These are phyloP conservation scores for Kernera saxatilis DNA, from an alignment of 345 rosid genomes.

Conservation along the genomic window DNA sequence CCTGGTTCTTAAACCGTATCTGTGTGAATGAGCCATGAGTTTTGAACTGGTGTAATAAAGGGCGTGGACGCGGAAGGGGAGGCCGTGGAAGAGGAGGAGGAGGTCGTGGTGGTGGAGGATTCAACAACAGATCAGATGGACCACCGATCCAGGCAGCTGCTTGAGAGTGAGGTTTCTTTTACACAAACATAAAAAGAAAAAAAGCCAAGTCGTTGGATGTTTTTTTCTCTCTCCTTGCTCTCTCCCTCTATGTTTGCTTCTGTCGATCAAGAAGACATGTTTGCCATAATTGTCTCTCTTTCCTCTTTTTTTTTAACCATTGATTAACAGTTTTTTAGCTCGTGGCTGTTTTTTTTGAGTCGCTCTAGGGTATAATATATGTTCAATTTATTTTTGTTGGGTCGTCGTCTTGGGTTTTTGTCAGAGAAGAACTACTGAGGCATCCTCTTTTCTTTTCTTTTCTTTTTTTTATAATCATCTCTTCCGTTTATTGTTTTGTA, in stretches of 20 bases:
- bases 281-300: slow-evolving; percentile 21
- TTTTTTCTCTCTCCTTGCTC: slow-evolving; percentile 9
- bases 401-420: slow-evolving; percentile 25
- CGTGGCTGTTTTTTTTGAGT: slow-evolving; percentile 12
- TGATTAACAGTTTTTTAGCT: slow-evolving; percentile 12
- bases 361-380: not conserved
- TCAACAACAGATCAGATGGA: slow-evolving; percentile 31
- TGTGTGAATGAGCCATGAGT: not conserved
- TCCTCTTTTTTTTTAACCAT: not conserved
- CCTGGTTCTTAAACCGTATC: not conserved
- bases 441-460: not conserved
- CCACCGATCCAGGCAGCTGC: slow-evolving; percentile 52
- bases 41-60: slow-evolving; percentile 28
- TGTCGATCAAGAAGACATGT: slow-evolving; percentile 28
- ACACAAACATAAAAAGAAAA: slow-evolving; percentile 33
- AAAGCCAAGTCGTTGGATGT: slow-evolving; percentile 29
- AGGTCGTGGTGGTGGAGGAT: slow-evolving; percentile 41
- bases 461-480: not conserved
- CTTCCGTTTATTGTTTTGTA: slow-evolving; percentile 19
- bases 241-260: slow-evolving; percentile 22
- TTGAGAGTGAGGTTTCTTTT: slow-evolving; percentile 29
- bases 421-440: slow-evolving; percentile 20
- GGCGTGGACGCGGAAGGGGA: slow-evolving; percentile 72
- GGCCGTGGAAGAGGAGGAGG: slow-evolving; percentile 34
- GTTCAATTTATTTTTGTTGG: slow-evolving; percentile 18